Evolutionary conservation across 73 alveolate species (phyloP).

Genomic region (Symbiodinium pilosum): DNA sequence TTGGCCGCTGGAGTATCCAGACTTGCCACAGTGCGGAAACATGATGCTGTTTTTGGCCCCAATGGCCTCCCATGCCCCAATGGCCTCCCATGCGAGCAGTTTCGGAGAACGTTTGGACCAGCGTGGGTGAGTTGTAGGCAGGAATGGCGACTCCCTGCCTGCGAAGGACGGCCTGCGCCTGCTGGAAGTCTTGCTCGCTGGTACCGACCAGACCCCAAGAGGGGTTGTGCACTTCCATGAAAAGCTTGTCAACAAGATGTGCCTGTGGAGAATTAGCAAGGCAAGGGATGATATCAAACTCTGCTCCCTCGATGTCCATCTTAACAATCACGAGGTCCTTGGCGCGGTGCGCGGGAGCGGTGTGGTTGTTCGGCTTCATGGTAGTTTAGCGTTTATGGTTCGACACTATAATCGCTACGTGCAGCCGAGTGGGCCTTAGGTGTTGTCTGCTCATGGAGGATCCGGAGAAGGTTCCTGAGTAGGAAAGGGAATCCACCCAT

Average conservation of each 20-base stretch:
- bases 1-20: too few relatives aligned
- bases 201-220: neutral
- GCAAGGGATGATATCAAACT: conserved; percentile 28
- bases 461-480: conserved; percentile 5
- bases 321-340: conserved; percentile 1
- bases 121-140: neutral
- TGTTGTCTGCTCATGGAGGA: neutral
- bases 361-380: neutral
- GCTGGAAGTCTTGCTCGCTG: neutral
- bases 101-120: neutral
- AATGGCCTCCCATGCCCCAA: too few relatives aligned
- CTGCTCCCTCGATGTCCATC: conserved; percentile 40
- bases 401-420: neutral
- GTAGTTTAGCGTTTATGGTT: neutral
- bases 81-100: too few relatives aligned
- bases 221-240: conserved; percentile 1
- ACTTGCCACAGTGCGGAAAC: too few relatives aligned
- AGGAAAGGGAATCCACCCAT: too few relatives aligned
- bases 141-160: neutral
- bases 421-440: neutral
- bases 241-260: neutral
- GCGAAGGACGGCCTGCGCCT: neutral
- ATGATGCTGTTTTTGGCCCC: too few relatives aligned
- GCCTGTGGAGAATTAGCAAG: neutral
- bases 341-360: neutral